These are phyloP conservation scores for Globisporangium middletonii DNA, from an alignment of 352 stramenopile species.

Conservation along the genomic window DNA sequence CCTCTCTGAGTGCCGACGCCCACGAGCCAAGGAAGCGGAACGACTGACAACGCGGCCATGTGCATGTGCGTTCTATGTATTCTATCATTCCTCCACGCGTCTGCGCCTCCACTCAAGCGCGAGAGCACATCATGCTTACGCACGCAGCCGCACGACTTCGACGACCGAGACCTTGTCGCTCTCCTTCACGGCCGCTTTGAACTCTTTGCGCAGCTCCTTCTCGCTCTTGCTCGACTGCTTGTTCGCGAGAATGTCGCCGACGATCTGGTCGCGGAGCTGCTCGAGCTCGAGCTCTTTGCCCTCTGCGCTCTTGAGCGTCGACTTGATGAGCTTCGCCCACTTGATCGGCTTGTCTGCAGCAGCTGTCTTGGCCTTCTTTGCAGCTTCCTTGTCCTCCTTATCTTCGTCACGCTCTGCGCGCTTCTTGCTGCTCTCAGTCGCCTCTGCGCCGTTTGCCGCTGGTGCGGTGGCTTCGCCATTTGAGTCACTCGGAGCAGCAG, in stretches of 20 bases:
- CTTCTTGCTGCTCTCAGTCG: conserved; percentile 32
- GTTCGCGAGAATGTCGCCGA: conserved; percentile 38
- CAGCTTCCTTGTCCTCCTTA: conserved; percentile 1
- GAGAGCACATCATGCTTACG: neutral
- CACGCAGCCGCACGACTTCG: conserved; percentile 41
- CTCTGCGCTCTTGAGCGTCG: conserved; percentile 34
- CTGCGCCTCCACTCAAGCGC: too few species aligned
- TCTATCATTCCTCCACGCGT: neutral
- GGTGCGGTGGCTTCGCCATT: neutral
- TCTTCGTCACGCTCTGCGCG: conserved; percentile 28
- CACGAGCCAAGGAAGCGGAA: too few species aligned
- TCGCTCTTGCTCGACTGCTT: conserved; percentile 43
- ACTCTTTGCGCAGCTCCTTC: conserved; percentile 64
- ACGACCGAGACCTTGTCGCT: conserved; percentile 38
- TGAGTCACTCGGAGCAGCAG: conserved; percentile 3
- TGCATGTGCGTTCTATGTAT: neutral
- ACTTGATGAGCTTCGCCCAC: conserved; percentile 67
- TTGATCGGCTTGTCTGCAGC: conserved; percentile 37
- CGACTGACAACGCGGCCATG: too few species aligned
- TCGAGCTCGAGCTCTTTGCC: conserved; percentile 51
- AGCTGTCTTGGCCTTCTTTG: conserved; percentile 26
- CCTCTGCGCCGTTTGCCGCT: neutral
- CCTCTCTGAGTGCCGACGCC: too few species aligned
- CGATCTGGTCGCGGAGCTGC: conserved; percentile 35
- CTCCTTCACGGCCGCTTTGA: conserved; percentile 36